A percentile compares a stretch with the other conserved stretches of the same genome.
Conservation (phyloP, 345 rosid genomes). For the Bruguiera parviflora region DNA sequence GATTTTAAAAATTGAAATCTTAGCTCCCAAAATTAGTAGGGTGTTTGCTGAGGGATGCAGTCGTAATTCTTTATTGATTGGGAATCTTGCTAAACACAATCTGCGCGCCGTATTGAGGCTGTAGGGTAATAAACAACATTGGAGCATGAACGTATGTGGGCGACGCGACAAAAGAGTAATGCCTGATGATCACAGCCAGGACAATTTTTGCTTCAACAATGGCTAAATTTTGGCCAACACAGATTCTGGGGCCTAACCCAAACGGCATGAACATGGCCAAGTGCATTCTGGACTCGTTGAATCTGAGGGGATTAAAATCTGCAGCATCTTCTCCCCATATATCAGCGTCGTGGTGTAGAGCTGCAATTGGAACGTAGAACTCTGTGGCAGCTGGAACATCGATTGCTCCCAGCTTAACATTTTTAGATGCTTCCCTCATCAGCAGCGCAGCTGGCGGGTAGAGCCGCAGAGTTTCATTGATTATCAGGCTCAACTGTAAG, state of each 20-base stretch:
- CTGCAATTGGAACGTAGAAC: constrained; percentile 40
- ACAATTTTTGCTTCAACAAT: constrained; percentile 32
- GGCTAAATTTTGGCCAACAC: constrained; percentile 24
- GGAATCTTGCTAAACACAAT: constrained; percentile 46
- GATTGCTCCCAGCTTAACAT: constrained; percentile 52
- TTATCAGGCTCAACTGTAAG: constrained; percentile 56
- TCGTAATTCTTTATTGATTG: not conserved
- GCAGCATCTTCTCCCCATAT: constrained; percentile 72
- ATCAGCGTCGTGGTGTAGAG: constrained; percentile 55
- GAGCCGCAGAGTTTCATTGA: constrained; percentile 68
- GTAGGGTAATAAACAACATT: constrained; percentile 39
- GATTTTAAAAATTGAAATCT: too few relatives aligned
- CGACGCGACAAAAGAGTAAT: constrained; percentile 43
- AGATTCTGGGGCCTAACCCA: constrained; percentile 30
- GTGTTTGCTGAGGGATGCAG: too few relatives aligned
- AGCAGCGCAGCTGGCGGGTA: constrained; percentile 63
- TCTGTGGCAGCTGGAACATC: constrained; percentile 63
- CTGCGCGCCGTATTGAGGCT: constrained; percentile 72
- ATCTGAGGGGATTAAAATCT: constrained; percentile 29
- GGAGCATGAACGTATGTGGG: constrained; percentile 78
- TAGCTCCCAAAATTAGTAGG: too few relatives aligned
- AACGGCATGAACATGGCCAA: constrained; percentile 20
- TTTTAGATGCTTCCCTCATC: constrained; percentile 40
- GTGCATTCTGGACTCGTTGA: constrained; percentile 20
- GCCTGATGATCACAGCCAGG: constrained; percentile 51